phyloP scores from a whole-genome alignment of 306 rosid genomes.

The Quercus parvula region DNA sequence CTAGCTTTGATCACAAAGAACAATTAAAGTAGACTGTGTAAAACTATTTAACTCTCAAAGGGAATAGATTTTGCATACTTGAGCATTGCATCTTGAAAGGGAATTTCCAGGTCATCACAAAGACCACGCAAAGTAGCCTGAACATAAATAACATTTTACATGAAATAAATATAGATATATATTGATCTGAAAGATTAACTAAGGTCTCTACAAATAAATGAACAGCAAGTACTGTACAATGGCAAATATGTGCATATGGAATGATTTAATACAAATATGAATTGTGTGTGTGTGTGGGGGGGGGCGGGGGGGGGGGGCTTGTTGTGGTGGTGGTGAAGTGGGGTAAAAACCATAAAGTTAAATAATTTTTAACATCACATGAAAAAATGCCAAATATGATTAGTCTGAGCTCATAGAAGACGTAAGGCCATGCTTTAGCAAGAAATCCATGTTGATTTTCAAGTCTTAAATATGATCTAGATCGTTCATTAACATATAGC shows the following conservation, averaged over 20 bases:
- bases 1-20: not conserved
- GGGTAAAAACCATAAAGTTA: not conserved
- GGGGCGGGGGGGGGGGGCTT: not conserved
- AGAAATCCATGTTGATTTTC: not conserved
- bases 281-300: too few relatives aligned
- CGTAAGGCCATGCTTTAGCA: not conserved
- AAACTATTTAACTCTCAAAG: slow-evolving; percentile 5
- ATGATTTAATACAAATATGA: not conserved
- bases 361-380: not conserved
- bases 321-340: too few relatives aligned
- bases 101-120: slow-evolving; percentile 68
- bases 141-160: slow-evolving; percentile 14
- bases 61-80: slow-evolving; percentile 41
- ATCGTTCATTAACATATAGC: not conserved
- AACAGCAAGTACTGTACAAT: not conserved
- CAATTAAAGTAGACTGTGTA: not conserved
- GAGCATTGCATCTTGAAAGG: slow-evolving; percentile 73
- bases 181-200: not conserved
- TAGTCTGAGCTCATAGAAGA: not conserved
- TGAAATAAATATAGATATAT: not conserved
- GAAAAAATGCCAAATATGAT: not conserved
- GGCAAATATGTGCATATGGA: not conserved
- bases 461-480: not conserved
- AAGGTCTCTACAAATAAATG: slow-evolving; percentile 7
- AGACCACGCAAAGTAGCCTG: slow-evolving; percentile 66